Percentiles rank a stretch among this genome's conserved stretches.
phyloP scores from a whole-genome alignment of 176 grass and related monocot genomes.

The Carex littledalei region DNA sequence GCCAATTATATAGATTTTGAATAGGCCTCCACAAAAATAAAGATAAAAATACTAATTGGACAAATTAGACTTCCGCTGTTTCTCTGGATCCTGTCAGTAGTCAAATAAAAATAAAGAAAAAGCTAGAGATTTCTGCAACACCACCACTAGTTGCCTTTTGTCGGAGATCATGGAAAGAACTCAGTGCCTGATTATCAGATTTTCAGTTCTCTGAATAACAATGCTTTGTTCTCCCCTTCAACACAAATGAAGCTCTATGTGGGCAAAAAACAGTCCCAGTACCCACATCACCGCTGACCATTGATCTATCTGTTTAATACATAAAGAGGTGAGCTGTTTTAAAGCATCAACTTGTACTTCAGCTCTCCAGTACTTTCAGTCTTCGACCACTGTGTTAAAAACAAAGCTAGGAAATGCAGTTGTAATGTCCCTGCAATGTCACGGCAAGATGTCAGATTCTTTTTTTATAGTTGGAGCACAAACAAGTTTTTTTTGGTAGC shows the following conservation, averaged over 20 bases:
- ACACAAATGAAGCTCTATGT: background rate
- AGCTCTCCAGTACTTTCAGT: conserved; percentile 28
- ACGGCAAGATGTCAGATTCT: conserved; percentile 1
- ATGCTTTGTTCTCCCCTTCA: background rate
- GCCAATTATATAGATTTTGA: background rate
- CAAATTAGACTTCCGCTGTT: background rate
- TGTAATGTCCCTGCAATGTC: conserved; percentile 61
- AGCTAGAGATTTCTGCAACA: background rate
- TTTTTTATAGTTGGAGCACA: background rate
- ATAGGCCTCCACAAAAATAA: background rate
- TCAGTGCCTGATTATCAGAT: background rate
- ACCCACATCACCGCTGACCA: background rate
- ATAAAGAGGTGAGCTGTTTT: background rate
- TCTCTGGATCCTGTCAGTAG: background rate
- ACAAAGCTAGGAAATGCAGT: conserved; percentile 81
- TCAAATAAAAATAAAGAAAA: background rate
- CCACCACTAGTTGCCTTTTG: background rate
- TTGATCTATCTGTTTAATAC: conserved; percentile 8
- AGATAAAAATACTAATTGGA: background rate
- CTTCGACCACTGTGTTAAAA: conserved; percentile 70
- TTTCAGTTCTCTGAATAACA: background rate
- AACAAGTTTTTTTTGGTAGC: background rate
- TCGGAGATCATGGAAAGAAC: background rate
- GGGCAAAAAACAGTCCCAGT: background rate
- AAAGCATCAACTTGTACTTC: background rate